Evolutionary conservation across 2,329 filamentous ascomycete genomes (phyloP), one percentile per base, ranked within the genome.

Genomic region (Arachnopeziza araneosa): DNA sequence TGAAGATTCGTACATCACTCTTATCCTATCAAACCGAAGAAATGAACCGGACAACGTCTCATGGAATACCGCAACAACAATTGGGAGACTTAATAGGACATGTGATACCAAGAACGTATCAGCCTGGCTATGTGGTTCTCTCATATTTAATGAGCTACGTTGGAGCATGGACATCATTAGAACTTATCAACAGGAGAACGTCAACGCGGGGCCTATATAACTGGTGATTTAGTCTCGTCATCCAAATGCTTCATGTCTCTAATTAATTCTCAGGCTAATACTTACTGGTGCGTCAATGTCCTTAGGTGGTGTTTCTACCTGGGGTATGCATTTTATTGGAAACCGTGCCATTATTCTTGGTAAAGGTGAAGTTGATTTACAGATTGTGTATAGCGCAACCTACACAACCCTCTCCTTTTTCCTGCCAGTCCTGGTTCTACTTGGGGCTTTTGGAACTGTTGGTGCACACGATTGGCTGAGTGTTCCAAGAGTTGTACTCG

Each of bases 261-360:
- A 22, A 60, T 24, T 9, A n/a, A 52, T 14, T 4, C 26, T 19
- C 63, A 87, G 86, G 75, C 78, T 86, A 63, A 77, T 90, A 1
- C 77, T 91, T 2, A 67, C 86, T 14, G 82, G 82, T 44, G 83
- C 88, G 6, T 83, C 88, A 4, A 76, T 90, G 24, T 83, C 84
- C 2, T 90, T 91, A 87, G 88, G 88, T 8, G 88, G 86, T 2
- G 84, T 91, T 62, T 79, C 87, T 49, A 89, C 89, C 60, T 91
- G 86, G 87, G 88, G 83, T 68, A 89, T 90, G 82, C 90, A 95
- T 71, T 93, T 90, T 69, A 88, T 95, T 65, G 91, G 90, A 23
- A 93, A 95, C 71, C 82, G 88, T 56, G 90, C 91, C 17, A 89
- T 93, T 62, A 78, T 88, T 24, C 80, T 96, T 21, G 87, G 81